Evolutionary conservation across 257 asterid genomes (phyloP), one percentile per base, ranked within the genome.

Genomic region (Vinca minor): DNA sequence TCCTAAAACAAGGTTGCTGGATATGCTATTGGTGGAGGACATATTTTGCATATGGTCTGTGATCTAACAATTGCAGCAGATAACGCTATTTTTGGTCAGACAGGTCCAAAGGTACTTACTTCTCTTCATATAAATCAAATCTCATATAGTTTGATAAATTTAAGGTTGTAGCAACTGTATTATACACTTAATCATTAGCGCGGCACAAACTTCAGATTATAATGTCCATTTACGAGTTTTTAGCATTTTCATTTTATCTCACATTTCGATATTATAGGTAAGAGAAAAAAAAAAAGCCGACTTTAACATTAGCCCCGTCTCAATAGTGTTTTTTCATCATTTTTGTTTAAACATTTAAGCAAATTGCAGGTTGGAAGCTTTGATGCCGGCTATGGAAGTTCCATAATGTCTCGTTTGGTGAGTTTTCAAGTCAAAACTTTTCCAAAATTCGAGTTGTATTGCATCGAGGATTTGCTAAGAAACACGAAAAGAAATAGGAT

Each of bases 371-470:
- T 92, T 34, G 98, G 98, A 77, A 92, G 98, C 83, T 92, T 89
- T 63, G 98, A 92, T 75, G 98, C 98, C 71, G 98, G 98, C 67
- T 92, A 84, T 41, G 98, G 98, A 41, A 84, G 94, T 67, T 91
- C 98, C 10, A 80, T 88, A 60, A 91, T 91, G 96, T 72, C 94
- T 31, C 96, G 96, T 26, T 38, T 92, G 94, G 98, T 91, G 74
- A 74, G 78, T 34, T 20, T 36, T 47, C 26, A 62, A 26, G 67
- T 20, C 17, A 48, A 12, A 5, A 13, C 1, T 29, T 29, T 15
- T 15, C 60, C 38, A 34, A 54, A 0, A 54, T 3, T 54, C 14
- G 39, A 54, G 20, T 54, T 23, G 3, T 41, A 62, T 44, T 21
- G 26, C 2, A 42, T 23, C 20, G 3, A 60, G 65, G 52, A 21